Evolutionary conservation across 2,329 filamentous ascomycete genomes (phyloP).

Genomic region (Bertia moriformis): DNA sequence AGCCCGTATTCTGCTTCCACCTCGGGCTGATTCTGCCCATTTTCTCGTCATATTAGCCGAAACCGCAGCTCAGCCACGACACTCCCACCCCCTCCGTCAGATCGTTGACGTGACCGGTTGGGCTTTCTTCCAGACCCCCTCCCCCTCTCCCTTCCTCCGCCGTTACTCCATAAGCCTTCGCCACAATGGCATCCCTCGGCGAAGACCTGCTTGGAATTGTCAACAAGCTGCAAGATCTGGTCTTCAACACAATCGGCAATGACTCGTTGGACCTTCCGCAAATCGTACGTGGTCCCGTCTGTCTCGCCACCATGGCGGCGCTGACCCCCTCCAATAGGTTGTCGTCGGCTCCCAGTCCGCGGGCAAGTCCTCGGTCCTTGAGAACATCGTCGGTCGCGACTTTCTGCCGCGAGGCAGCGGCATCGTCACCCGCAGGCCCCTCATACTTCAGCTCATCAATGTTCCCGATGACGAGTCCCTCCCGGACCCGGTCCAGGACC

Average conservation of each 20-base stretch:
- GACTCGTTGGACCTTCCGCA: conserved; percentile 94
- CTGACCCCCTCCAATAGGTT: conserved; percentile 42
- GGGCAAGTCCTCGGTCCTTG: conserved; percentile 93
- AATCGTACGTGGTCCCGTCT: conserved; percentile 65
- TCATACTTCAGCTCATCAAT: conserved; percentile 97
- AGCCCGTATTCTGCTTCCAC: too few relatives aligned
- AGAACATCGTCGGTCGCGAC: conserved; percentile 96
- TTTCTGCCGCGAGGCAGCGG: conserved; percentile 92
- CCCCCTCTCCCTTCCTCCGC: conserved; percentile 3
- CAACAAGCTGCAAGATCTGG: conserved; percentile 95
- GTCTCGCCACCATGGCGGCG: conserved; percentile 5
- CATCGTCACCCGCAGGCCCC: conserved; percentile 83
- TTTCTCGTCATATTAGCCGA: too few relatives aligned
- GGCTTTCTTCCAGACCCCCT: conserved; percentile 4
- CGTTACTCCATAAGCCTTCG: conserved; percentile 1
- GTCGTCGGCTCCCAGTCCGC: conserved; percentile 97
- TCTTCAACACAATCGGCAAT: conserved; percentile 99
- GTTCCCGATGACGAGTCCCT: conserved; percentile 64
- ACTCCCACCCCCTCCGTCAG: too few relatives aligned
- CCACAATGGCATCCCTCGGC: conserved; percentile 74
- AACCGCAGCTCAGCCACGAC: too few relatives aligned
- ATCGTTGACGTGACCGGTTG: too few relatives aligned
- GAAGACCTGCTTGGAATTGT: conserved; percentile 90
- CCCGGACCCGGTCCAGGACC: conserved; percentile 48
- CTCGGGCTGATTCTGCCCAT: too few relatives aligned